Evolutionary conservation across 208 protist genomes (phyloP).

Genomic region (Wallacemonas sp.): DNA sequence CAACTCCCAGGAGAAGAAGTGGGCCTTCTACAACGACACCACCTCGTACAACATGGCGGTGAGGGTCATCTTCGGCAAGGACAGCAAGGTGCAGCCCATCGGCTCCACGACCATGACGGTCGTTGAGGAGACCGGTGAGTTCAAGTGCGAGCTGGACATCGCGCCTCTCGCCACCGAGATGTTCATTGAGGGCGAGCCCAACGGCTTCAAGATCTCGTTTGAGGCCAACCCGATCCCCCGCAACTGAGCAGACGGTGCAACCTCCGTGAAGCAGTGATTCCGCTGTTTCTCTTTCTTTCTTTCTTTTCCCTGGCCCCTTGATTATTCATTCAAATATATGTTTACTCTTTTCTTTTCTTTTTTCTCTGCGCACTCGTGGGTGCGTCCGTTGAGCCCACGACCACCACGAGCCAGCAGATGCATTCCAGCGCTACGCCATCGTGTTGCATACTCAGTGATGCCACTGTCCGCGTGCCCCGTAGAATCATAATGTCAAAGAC

Average conservation of each 20-base stretch:
- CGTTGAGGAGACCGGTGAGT: constrained; percentile 55
- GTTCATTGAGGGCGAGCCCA: constrained; percentile 40
- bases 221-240: constrained; percentile 18
- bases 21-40: constrained; percentile 89
- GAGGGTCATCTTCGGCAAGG: constrained; percentile 71
- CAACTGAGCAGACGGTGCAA: not conserved
- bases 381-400: not conserved
- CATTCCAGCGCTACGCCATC: not conserved
- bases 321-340: not conserved
- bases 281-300: constrained; percentile 26
- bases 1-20: constrained; percentile 57
- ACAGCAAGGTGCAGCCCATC: constrained; percentile 54
- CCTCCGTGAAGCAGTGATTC: too few species aligned
- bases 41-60: constrained; percentile 77
- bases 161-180: constrained; percentile 42
- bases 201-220: constrained; percentile 25
- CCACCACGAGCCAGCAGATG: not conserved
- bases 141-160: constrained; percentile 65
- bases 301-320: constrained; percentile 1
- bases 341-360: not conserved
- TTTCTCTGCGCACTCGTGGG: constrained; percentile 4
- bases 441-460: not conserved
- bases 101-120: constrained; percentile 48
- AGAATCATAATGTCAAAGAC: not conserved
- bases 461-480: not conserved